Conservation (phyloP, 352 stramenopile genomes). For the Globisporangium cystogenes region DNA sequence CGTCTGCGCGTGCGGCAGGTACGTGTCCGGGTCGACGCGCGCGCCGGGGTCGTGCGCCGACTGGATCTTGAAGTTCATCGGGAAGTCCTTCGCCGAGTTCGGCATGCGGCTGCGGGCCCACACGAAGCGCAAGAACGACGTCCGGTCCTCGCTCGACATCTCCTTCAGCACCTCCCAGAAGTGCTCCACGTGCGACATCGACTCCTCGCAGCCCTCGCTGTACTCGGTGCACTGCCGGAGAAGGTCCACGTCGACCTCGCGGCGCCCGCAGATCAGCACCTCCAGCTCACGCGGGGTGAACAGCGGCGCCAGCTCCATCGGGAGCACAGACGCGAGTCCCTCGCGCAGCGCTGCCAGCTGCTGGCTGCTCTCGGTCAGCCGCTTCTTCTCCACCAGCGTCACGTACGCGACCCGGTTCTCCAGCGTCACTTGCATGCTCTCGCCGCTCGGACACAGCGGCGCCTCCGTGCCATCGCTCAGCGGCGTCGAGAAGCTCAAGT, state of each 20-base stretch:
- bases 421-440: constrained; percentile 61
- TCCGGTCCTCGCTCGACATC: constrained; percentile 94
- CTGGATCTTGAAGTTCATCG: constrained; percentile 93
- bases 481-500: constrained; percentile 71
- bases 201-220: constrained; percentile 90
- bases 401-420: constrained; percentile 60
- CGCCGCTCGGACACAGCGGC: constrained; percentile 53
- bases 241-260: constrained; percentile 96
- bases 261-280: constrained; percentile 94
- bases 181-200: constrained; percentile 85
- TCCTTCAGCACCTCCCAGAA: constrained; percentile 97
- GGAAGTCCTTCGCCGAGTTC: constrained; percentile 96
- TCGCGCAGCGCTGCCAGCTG: constrained; percentile 74
- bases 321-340: constrained; percentile 93
- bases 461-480: constrained; percentile 81
- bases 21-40: constrained; percentile 76
- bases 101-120: constrained; percentile 96
- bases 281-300: constrained; percentile 96
- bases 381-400: constrained; percentile 57
- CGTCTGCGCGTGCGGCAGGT: constrained; percentile 97
- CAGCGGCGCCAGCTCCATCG: constrained; percentile 93
- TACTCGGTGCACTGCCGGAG: constrained; percentile 96
- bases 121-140: constrained; percentile 97
- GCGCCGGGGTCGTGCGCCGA: constrained; percentile 77
- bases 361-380: constrained; percentile 75